A percentile compares a stretch with the other conserved stretches of the same genome.
These are phyloP conservation scores for Halophytophthora polymorphica DNA, from an alignment of 352 stramenopile genomes.

Conservation along the genomic window DNA sequence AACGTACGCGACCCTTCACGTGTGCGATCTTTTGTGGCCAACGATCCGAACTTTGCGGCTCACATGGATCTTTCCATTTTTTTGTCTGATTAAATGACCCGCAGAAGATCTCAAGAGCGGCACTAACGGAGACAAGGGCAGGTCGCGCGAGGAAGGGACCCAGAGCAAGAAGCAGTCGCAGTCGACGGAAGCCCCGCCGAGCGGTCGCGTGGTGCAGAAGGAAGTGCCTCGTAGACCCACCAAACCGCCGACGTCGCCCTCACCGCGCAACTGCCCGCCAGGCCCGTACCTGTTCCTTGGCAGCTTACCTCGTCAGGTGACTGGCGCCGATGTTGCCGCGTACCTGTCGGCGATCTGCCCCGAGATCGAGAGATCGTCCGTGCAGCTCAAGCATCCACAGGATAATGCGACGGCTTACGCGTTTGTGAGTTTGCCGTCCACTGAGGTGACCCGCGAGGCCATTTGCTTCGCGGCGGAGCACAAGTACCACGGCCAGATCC, in stretches of 20 bases:
- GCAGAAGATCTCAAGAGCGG: no score
- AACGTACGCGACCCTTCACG: constrained; percentile 2
- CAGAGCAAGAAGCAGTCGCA: constrained; percentile 18
- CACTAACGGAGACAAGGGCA: no score
- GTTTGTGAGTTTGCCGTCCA: constrained; percentile 63
- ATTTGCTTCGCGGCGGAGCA: constrained; percentile 44
- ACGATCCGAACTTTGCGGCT: not conserved
- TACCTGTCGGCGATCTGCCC: constrained; percentile 54
- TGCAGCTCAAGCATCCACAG: constrained; percentile 60
- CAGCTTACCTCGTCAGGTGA: constrained; percentile 47
- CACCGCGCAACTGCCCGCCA: constrained; percentile 47
- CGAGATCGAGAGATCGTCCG: constrained; percentile 31
- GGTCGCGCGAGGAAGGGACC: constrained; percentile 1
- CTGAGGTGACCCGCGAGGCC: constrained; percentile 44
- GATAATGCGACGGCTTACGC: constrained; percentile 43
- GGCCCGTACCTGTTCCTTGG: constrained; percentile 72
- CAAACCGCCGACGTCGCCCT: constrained; percentile 11
- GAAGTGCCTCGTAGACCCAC: constrained; percentile 19
- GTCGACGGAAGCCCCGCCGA: constrained; percentile 1
- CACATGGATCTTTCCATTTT: not conserved
- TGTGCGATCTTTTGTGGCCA: not conserved
- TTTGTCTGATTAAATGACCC: no score
- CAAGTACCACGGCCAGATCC: constrained; percentile 33
- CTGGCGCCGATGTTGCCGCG: constrained; percentile 40
- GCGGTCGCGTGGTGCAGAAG: constrained; percentile 17